These are phyloP conservation scores for Gynochthodes officinalis DNA, from an alignment of 257 asterid species.

Conservation along the genomic window DNA sequence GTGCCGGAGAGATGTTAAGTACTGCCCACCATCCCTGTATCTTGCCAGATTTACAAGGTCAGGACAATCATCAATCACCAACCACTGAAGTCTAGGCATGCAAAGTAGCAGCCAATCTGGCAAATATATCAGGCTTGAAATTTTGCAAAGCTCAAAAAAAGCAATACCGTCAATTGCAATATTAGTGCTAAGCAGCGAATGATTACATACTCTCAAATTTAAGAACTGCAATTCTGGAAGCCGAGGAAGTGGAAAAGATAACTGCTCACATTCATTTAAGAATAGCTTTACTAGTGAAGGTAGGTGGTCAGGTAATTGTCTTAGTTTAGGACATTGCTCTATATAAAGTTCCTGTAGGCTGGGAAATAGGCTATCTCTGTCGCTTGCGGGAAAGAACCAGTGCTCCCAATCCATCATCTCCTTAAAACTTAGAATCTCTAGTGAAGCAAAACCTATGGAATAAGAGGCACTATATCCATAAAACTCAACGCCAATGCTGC, in stretches of 20 bases:
- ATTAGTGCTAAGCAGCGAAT: slow-evolving; percentile 27
- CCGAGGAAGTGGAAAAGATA: slow-evolving; percentile 30
- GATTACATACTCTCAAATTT: slow-evolving; percentile 34
- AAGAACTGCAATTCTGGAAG: slow-evolving; percentile 34
- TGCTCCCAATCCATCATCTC: slow-evolving; percentile 45
- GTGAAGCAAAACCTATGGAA: slow-evolving; percentile 32
- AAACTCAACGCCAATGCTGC: slow-evolving; percentile 38
- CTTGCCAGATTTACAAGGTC: slow-evolving; percentile 33
- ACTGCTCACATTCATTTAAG: slow-evolving; percentile 30
- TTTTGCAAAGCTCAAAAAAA: slow-evolving; percentile 37
- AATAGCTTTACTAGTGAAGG: slow-evolving; percentile 34
- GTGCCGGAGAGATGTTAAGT: slow-evolving; percentile 34
- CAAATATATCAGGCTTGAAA: slow-evolving; percentile 27
- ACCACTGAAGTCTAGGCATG: slow-evolving; percentile 30
- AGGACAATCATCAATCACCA: slow-evolving; percentile 23
- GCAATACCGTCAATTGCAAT: slow-evolving; percentile 23
- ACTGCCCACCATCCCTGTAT: slow-evolving; percentile 23
- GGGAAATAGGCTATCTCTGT: slow-evolving; percentile 30
- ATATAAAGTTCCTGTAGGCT: slow-evolving; percentile 37
- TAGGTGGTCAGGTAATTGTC: slow-evolving; percentile 30
- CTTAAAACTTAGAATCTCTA: slow-evolving; percentile 34
- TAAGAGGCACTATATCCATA: slow-evolving; percentile 32
- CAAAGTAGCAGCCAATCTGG: slow-evolving; percentile 31
- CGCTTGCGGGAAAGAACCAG: slow-evolving; percentile 27
- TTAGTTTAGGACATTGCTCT: slow-evolving; percentile 46